Conservation (phyloP, 495 filamentous ascomycete species). For the Penicillium odoratum region DNA sequence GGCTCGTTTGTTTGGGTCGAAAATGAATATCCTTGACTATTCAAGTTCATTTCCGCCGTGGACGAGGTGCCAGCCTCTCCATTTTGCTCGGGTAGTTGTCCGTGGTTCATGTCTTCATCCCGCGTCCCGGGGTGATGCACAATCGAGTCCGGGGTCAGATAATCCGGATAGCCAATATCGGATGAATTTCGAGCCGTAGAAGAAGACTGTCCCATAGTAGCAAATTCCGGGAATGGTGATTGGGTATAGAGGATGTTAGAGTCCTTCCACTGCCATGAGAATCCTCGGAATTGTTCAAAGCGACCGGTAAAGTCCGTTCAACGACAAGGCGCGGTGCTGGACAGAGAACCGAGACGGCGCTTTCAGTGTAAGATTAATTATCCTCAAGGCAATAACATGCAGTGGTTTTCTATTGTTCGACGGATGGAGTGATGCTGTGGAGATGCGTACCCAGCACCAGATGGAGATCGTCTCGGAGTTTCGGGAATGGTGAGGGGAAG, state of each 20-base stretch:
- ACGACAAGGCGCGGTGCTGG: neutral
- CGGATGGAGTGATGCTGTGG: neutral
- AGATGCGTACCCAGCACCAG: neutral
- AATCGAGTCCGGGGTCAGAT: conserved; percentile 22
- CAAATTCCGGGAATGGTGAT: conserved; percentile 17
- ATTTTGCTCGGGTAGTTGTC: conserved; percentile 31
- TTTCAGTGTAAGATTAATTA: neutral
- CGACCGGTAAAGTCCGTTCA: conserved; percentile 8
- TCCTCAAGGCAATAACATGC: neutral
- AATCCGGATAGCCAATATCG: conserved; percentile 27
- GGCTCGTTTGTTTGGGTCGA: conserved; percentile 14
- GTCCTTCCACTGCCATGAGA: conserved; percentile 37
- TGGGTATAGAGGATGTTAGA: conserved; percentile 24
- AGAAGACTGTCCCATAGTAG: conserved; percentile 53
- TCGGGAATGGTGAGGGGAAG: neutral
- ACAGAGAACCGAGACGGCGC: neutral
- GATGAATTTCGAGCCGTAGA: conserved; percentile 44
- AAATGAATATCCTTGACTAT: conserved; percentile 18
- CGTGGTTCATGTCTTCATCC: conserved; percentile 46
- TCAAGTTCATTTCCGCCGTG: conserved; percentile 18
- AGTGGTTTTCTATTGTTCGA: neutral
- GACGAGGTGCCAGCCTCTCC: conserved; percentile 24
- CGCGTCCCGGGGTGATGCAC: conserved; percentile 28
- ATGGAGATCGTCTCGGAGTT: neutral
- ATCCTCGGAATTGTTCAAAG: conserved; percentile 9